Evolutionary conservation across 2,329 filamentous ascomycete species (phyloP).

Genomic region (Colletotrichum sp.): DNA sequence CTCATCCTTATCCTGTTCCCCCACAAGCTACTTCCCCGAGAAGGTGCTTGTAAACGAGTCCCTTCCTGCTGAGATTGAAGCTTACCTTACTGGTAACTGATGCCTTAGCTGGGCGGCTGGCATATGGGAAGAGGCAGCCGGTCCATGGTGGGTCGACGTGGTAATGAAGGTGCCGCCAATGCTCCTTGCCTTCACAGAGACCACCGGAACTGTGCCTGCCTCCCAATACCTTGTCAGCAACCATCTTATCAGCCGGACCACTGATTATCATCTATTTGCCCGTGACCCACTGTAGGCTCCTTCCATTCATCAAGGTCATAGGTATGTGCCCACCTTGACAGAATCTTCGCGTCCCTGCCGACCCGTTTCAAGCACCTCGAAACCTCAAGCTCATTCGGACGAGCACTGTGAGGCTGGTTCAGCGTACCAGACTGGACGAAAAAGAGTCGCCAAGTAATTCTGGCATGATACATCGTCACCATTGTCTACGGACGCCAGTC

Average conservation of each 20-base stretch:
- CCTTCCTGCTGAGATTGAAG: too few species aligned
- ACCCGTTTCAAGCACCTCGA: neutral
- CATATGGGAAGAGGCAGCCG: neutral
- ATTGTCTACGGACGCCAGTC: too few species aligned
- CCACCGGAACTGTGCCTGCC: neutral
- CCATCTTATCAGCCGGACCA: neutral
- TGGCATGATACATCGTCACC: too few species aligned
- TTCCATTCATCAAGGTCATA: neutral
- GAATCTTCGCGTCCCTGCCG: neutral
- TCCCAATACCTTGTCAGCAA: neutral
- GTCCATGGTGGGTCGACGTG: neutral
- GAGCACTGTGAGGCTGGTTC: too few species aligned
- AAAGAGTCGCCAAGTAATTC: too few species aligned
- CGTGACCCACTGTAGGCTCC: neutral
- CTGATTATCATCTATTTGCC: neutral
- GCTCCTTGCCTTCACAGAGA: neutral
- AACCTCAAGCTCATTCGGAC: too few species aligned
- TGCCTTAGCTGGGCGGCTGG: neutral
- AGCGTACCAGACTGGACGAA: too few species aligned
- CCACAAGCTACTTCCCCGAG: neutral
- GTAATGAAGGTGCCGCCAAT: neutral
- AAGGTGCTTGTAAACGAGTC: neutral
- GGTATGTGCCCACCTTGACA: neutral
- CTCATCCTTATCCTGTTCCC: too few species aligned
- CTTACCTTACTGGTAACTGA: neutral